phyloP scores from a whole-genome alignment of 331 rosid species.

The Cydonia oblonga region DNA sequence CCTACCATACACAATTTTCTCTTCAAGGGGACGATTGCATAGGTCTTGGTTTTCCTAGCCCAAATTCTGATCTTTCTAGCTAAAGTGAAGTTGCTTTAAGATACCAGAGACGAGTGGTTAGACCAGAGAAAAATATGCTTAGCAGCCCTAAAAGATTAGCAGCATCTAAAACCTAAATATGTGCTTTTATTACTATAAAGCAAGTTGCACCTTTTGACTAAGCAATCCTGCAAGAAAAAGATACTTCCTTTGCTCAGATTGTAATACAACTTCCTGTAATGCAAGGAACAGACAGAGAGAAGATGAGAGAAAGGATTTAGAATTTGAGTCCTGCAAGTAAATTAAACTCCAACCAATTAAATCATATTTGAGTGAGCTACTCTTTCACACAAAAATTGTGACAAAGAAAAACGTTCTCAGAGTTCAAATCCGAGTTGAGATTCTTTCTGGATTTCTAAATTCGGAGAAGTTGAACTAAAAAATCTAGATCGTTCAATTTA shows the following conservation, averaged over 20 bases:
- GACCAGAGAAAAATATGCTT: neutral
- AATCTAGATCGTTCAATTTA: too few species aligned
- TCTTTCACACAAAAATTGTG: neutral
- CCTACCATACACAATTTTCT: too few species aligned
- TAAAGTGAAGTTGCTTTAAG: neutral
- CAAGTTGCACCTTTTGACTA: neutral
- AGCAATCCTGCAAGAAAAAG: slow-evolving; percentile 18
- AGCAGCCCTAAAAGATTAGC: neutral
- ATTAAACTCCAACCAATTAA: neutral
- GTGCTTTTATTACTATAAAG: neutral
- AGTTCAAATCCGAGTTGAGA: too few species aligned
- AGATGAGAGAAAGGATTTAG: neutral
- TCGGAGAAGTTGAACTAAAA: too few species aligned
- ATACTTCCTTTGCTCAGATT: slow-evolving; percentile 1
- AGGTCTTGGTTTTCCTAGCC: neutral
- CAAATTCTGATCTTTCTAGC: neutral
- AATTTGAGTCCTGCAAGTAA: neutral
- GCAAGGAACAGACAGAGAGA: neutral
- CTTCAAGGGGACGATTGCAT: neutral
- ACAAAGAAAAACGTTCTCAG: neutral
- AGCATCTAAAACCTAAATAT: slow-evolving; percentile 9
- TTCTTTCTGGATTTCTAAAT: too few species aligned
- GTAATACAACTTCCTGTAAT: neutral
- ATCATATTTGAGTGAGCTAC: neutral
- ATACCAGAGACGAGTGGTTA: neutral